Percentiles rank a stretch among this genome's conserved stretches.
These are phyloP conservation scores for Stromatinia cepivora DNA, from an alignment of 2,329 filamentous ascomycete genomes.

Conservation along the genomic window DNA sequence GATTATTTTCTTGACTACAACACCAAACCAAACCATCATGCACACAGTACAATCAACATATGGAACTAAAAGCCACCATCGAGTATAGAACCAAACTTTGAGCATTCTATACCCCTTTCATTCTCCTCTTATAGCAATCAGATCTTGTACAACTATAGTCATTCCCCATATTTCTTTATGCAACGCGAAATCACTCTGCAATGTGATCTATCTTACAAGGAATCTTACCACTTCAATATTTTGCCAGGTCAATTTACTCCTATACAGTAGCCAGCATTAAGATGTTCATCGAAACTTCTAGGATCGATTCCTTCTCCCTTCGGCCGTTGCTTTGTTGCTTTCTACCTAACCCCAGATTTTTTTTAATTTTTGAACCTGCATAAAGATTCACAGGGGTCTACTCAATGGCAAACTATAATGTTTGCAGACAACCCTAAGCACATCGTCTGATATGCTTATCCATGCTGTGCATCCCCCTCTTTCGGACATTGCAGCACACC, in stretches of 20 bases:
- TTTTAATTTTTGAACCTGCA: conserved; percentile 33
- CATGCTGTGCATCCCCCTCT: conserved; percentile 11
- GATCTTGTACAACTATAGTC: conserved; percentile 14
- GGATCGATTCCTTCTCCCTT: conserved; percentile 16
- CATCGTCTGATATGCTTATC: conserved; percentile 38
- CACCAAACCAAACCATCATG: conserved; percentile 5
- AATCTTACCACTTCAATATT: not conserved
- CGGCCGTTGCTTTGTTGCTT: conserved; percentile 34
- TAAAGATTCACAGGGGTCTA: conserved; percentile 33
- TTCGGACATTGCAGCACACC: conserved; percentile 5
- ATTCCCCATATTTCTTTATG: conserved; percentile 22
- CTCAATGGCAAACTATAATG: conserved; percentile 24
- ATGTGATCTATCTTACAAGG: conserved; percentile 18
- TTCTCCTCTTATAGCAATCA: not conserved
- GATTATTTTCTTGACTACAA: conserved; percentile 2
- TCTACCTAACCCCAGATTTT: conserved; percentile 39
- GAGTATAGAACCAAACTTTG: not conserved
- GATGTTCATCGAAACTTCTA: not conserved
- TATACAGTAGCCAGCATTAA: not conserved
- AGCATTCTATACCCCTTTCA: not conserved
- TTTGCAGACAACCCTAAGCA: conserved; percentile 27
- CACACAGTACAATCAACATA: conserved; percentile 4
- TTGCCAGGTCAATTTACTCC: not conserved
- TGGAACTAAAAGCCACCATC: conserved; percentile 6
- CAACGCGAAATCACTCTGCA: conserved; percentile 15